Evolutionary conservation across 75 land plant genomes (phyloP), one percentile per base, ranked within the genome.

Genomic region (Selaginella tamariscina): DNA sequence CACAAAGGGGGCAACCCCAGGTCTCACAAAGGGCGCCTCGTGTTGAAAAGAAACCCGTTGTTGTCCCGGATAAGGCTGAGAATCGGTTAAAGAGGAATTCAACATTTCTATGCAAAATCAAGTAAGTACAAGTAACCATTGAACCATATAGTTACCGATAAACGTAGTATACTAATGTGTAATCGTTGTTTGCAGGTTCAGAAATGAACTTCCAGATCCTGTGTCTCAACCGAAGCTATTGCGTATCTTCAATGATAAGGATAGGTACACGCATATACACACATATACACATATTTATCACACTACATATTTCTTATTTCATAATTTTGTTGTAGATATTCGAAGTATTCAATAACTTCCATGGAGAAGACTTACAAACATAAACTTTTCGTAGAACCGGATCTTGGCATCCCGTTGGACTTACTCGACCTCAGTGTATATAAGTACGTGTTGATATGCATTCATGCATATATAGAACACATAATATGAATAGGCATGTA

Each of bases 401-500:
- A 94, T 69, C 88, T 94, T 68, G 98, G 98, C 55, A 87, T 94
- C 71, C 98, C 98, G 0, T 82, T 94, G 56, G 98, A 94, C 73
- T 79, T 94, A 2, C 88, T 94, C 66, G 98, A 94, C 68, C 71
- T 94, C 71, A 86, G 86, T 76, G 84, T 85, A 2, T 94, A 94
- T 79, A 89, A 87, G 98, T 94, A 89, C 71, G 64, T 20, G 27
- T n/a, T 22, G 64, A n/a, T n/a, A n/a, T n/a, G n/a, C n/a, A n/a
- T n/a, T n/a, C n/a, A n/a, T n/a, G n/a, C n/a, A n/a, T n/a, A n/a
- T n/a, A n/a, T n/a, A n/a, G n/a, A n/a, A n/a, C n/a, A n/a, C n/a
- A n/a, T n/a, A n/a, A n/a, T n/a, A n/a, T n/a, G n/a, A n/a, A n/a
- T n/a, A n/a, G n/a, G n/a, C n/a, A n/a, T n/a, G n/a, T n/a, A n/a